Evolutionary conservation across 768 basidiomycete species (phyloP), one percentile per base, ranked within the genome.

Genomic region (Hericium rajendrae): DNA sequence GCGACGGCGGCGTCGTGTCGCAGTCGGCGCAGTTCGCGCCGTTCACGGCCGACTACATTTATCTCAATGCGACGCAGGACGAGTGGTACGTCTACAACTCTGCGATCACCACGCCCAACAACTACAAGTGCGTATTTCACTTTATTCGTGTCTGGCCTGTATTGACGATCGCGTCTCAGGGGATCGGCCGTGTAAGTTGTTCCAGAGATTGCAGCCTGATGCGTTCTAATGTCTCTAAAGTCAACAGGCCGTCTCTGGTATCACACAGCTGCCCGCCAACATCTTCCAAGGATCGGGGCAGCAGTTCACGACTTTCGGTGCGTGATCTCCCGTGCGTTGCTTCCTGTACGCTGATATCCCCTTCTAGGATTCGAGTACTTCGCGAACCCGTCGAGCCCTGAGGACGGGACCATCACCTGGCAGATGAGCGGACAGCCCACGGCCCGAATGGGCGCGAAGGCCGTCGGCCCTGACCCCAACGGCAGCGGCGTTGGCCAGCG

Each of bases 11-110:
- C 57, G 77, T 80, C 53, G 83, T 83, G 8, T 89, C 86, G n/a
- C 88, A 90, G 70, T 82, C 80, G 2, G 81, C 79, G 20, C 89
- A 90, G 67, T 83, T 87, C 60, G 88, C 86, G 43, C 80, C 80
- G 9, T 82, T 78, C 68, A 72, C 75, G 60, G 72, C 71, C 59
- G 72, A 74, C 59, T 80, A 80, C 57, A 51, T 67, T 15, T 78
- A 69, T 59, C 38, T 63, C 50, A 75, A 76, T 60, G 69, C 62
- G 9, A 74, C 71, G 28, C 46, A 51, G 28, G 62, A 71, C 12
- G 62, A 65, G 55, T 74, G 71, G 60, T 66, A 68, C 13, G 60
- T 74, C 15, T 72, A 67, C 63, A 71, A 76, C 48, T 40, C 70
- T 28, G 64, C 20, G 65, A 67, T 70, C 46, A 75, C 69, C 57